A percentile compares a stretch with the other conserved stretches of the same genome.
These are phyloP conservation scores for Solidago caesia DNA, from an alignment of 129 eudicot genomes.

Conservation along the genomic window DNA sequence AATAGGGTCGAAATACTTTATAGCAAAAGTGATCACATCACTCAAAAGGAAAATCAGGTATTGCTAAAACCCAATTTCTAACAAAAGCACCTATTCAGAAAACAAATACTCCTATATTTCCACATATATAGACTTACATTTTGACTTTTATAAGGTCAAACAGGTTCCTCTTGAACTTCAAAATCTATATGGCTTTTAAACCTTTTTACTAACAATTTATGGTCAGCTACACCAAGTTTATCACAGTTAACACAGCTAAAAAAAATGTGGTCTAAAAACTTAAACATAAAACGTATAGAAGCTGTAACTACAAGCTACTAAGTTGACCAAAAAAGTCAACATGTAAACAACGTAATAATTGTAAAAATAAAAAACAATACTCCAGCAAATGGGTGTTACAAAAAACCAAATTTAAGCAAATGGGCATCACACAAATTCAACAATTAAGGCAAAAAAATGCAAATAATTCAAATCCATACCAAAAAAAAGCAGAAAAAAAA, in stretches of 20 bases:
- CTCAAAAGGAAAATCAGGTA: no score
- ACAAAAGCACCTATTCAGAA: slow-evolving; percentile 15
- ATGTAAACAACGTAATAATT: not conserved
- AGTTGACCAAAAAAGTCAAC: slow-evolving; percentile 10
- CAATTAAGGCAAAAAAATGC: not conserved
- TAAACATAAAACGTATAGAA: not conserved
- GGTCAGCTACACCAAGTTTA: not conserved
- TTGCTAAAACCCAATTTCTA: no score
- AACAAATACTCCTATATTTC: not conserved
- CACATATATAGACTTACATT: not conserved
- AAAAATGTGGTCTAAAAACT: not conserved
- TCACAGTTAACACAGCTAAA: not conserved
- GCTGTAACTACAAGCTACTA: slow-evolving; percentile 5
- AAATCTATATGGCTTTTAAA: not conserved
- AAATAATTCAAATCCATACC: slow-evolving; percentile 21
- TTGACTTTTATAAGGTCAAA: slow-evolving; percentile 22
- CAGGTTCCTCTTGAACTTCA: slow-evolving; percentile 17
- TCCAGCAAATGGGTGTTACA: not conserved
- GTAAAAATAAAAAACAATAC: no score
- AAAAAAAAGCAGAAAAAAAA: slow-evolving; percentile 7
- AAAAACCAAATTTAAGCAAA: not conserved
- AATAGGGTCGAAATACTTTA: no score
- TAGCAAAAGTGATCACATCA: no score
- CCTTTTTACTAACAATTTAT: not conserved
- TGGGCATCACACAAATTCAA: not conserved